These are phyloP conservation scores for Farysia itapuensis DNA, from an alignment of 1,284 basidiomycete species.

Conservation along the genomic window DNA sequence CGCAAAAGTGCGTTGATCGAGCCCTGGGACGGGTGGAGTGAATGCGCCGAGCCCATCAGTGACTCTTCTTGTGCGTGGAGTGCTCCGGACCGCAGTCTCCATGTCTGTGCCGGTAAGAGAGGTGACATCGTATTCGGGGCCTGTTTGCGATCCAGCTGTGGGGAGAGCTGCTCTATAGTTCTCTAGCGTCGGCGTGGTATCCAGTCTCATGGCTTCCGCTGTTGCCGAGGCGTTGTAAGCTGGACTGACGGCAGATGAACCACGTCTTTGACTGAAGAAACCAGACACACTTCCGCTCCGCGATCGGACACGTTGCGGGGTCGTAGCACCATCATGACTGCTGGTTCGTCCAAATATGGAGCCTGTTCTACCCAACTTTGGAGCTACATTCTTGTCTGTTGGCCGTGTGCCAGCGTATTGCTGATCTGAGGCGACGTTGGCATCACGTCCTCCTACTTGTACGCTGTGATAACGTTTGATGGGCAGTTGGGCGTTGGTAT, in stretches of 20 bases:
- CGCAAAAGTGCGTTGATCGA: slow-evolving; percentile 36
- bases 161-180: too few relatives aligned
- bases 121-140: too few relatives aligned
- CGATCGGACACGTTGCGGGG: slow-evolving; percentile 14
- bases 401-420: too few relatives aligned
- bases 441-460: too few relatives aligned
- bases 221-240: too few relatives aligned
- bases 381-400: background rate
- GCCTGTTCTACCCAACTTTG: slow-evolving; percentile 8
- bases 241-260: slow-evolving; percentile 14
- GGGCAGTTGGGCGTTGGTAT: slow-evolving; percentile 3
- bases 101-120: too few relatives aligned
- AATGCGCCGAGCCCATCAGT: slow-evolving; percentile 17
- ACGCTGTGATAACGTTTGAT: slow-evolving; percentile 21
- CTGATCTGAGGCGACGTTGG: too few relatives aligned
- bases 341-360: slow-evolving; percentile 35
- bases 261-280: slow-evolving; percentile 17
- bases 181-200: too few relatives aligned
- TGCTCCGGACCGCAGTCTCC: slow-evolving; percentile 23
- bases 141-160: too few relatives aligned
- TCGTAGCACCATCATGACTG: slow-evolving; percentile 33
- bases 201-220: too few relatives aligned
- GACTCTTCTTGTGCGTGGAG: slow-evolving; percentile 18
- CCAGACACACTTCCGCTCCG: slow-evolving; percentile 34
- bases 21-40: slow-evolving; percentile 20